These are phyloP conservation scores for Xylariales sp. DNA, from an alignment of 2,329 filamentous ascomycete genomes.

Conservation along the genomic window DNA sequence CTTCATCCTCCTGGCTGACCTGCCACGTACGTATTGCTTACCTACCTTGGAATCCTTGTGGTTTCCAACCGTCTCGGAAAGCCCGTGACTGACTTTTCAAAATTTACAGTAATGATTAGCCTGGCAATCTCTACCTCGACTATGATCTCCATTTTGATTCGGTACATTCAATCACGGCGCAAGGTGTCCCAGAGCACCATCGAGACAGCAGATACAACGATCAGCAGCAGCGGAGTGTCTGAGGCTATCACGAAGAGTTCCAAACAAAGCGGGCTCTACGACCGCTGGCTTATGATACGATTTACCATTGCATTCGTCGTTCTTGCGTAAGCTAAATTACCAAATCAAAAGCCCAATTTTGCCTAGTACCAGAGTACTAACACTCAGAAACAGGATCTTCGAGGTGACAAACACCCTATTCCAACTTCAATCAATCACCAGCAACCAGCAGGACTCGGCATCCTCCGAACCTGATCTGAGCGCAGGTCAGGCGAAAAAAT, in stretches of 20 bases:
- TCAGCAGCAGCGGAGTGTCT: background rate
- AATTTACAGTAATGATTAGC: slow-evolving; percentile 15
- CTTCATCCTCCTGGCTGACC: slow-evolving; percentile 19
- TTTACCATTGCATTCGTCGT: slow-evolving; percentile 20
- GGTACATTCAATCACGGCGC: slow-evolving; percentile 16
- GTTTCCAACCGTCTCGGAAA: no score
- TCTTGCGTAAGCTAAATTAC: slow-evolving; percentile 15
- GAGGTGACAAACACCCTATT: slow-evolving; percentile 21
- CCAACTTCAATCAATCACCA: slow-evolving; percentile 17
- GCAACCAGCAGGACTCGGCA: slow-evolving; percentile 10
- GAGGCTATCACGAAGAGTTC: slow-evolving; percentile 1
- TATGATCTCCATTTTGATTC: slow-evolving; percentile 17
- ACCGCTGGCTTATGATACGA: slow-evolving; percentile 22
- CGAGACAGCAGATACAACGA: background rate
- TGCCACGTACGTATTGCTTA: slow-evolving; percentile 19
- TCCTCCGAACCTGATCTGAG: slow-evolving; percentile 9
- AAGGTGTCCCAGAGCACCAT: slow-evolving; percentile 14
- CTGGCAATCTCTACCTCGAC: slow-evolving; percentile 16
- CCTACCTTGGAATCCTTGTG: no score
- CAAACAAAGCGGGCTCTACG: slow-evolving; percentile 17
- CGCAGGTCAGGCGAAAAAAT: slow-evolving; percentile 9
- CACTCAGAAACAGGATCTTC: slow-evolving; percentile 12
- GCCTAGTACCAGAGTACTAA: no score
- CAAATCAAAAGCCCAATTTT: no score
- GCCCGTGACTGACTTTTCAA: no score